Evolutionary conservation across 495 filamentous ascomycete genomes (phyloP).

Genomic region (Pyrenula aspistea): DNA sequence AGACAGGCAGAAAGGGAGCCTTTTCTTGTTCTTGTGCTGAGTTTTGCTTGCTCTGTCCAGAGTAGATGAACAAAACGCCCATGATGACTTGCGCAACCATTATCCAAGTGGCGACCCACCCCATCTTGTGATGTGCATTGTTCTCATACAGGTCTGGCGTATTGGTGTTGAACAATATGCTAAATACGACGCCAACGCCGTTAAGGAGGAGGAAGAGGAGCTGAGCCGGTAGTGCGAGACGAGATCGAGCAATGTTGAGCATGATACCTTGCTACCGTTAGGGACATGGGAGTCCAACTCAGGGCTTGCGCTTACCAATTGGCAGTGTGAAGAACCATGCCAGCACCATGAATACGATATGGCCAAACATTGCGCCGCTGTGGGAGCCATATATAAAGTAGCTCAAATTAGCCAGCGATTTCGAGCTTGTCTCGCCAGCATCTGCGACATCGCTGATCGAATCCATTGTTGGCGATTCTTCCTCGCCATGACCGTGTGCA

Average conservation of each 20-base stretch:
- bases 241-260: conserved; percentile 72
- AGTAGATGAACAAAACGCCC: conserved; percentile 46
- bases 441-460: background rate
- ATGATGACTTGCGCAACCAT: conserved; percentile 56
- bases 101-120: conserved; percentile 73
- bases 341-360: conserved; percentile 69
- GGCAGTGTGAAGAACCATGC: conserved; percentile 81
- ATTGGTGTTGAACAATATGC: conserved; percentile 64
- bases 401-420: conserved; percentile 21
- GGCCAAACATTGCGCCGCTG: conserved; percentile 54
- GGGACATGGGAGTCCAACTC: background rate
- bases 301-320: conserved; percentile 43
- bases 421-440: background rate
- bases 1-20: conserved; percentile 53
- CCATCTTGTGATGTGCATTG: conserved; percentile 80
- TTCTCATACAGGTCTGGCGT: conserved; percentile 84
- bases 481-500: conserved; percentile 22
- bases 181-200: conserved; percentile 56
- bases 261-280: conserved; percentile 52
- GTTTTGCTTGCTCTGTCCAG: conserved; percentile 19
- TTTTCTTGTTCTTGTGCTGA: conserved; percentile 21
- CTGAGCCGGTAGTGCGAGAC: conserved; percentile 60
- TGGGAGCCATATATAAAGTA: conserved; percentile 69
- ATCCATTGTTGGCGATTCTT: conserved; percentile 3
- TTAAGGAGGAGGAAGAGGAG: conserved; percentile 65